phyloP scores from a whole-genome alignment of 2,329 filamentous ascomycete species.

The Talaromyces verruculosus region DNA sequence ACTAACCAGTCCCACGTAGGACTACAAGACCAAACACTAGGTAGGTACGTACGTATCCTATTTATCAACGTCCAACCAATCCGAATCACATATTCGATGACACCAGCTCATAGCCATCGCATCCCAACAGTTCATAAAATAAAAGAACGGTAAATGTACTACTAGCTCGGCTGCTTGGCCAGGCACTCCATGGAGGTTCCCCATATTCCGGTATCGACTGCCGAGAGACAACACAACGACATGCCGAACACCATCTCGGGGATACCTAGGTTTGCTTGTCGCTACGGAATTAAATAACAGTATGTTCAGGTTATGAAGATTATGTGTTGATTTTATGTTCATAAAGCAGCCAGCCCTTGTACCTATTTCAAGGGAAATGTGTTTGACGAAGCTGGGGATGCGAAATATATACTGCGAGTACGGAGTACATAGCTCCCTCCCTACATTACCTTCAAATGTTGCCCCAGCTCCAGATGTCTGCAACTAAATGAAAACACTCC shows the following conservation, averaged over 20 bases:
- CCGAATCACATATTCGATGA: background rate
- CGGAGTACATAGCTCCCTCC: too few species aligned
- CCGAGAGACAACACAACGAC: conserved; percentile 6
- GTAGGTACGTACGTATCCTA: background rate
- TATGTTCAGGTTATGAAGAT: too few species aligned
- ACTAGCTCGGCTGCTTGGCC: background rate
- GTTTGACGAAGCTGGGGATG: too few species aligned
- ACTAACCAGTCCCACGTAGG: background rate
- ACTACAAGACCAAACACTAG: background rate
- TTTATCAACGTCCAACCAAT: background rate
- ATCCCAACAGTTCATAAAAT: background rate
- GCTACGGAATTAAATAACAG: too few species aligned
- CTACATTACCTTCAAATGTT: too few species aligned
- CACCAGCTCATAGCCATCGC: background rate
- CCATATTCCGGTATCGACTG: conserved; percentile 7
- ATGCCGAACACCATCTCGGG: background rate
- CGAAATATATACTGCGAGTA: too few species aligned
- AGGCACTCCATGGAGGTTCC: background rate
- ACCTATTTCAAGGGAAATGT: too few species aligned
- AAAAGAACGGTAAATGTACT: background rate
- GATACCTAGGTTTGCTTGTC: too few species aligned
- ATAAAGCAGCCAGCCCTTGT: too few species aligned
- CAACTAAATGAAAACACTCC: too few species aligned
- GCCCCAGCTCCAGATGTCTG: too few species aligned
- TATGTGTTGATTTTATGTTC: too few species aligned